Evolutionary conservation across 768 basidiomycete genomes (phyloP).

Genomic region (Auriscalpium microsporum): DNA sequence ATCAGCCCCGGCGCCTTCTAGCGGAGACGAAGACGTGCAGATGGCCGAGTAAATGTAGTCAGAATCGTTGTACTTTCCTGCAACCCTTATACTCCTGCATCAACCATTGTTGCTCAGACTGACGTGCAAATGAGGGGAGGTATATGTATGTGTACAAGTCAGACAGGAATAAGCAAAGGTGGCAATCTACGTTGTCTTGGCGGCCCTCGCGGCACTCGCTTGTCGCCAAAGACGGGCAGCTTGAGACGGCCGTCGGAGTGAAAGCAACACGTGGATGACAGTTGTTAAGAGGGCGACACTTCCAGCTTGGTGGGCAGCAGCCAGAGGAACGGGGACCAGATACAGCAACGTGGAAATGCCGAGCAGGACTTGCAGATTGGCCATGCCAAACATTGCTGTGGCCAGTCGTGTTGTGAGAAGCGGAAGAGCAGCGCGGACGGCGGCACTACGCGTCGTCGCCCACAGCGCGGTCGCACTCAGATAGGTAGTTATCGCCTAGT

Average conservation of each 20-base stretch:
- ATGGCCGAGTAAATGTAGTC: slow-evolving; percentile 54
- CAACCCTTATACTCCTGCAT: too few species aligned
- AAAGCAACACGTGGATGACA: slow-evolving; percentile 67
- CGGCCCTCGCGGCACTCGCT: slow-evolving; percentile 15
- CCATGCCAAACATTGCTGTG: slow-evolving; percentile 64
- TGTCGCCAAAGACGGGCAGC: slow-evolving; percentile 58
- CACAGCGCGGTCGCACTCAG: slow-evolving; percentile 56
- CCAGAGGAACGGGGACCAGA: slow-evolving; percentile 86
- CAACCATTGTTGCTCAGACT: too few species aligned
- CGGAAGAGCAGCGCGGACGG: slow-evolving; percentile 43
- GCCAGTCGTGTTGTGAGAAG: slow-evolving; percentile 46
- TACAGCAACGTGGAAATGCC: slow-evolving; percentile 81
- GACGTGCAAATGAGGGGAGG: not conserved
- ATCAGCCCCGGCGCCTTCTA: slow-evolving; percentile 27
- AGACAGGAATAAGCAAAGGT: not conserved
- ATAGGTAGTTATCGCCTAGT: slow-evolving; percentile 82
- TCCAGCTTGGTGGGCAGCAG: slow-evolving; percentile 92
- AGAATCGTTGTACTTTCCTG: too few species aligned
- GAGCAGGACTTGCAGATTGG: slow-evolving; percentile 72
- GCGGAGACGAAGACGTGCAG: slow-evolving; percentile 71
- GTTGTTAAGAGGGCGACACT: slow-evolving; percentile 82
- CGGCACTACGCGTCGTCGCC: slow-evolving; percentile 44
- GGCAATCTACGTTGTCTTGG: not conserved
- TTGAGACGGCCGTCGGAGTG: slow-evolving; percentile 58
- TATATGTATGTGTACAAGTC: not conserved